Evolutionary conservation across 2,329 filamentous ascomycete species (phyloP), one percentile per base, ranked within the genome.

Genomic region (Drechslerella coelobrocha): DNA sequence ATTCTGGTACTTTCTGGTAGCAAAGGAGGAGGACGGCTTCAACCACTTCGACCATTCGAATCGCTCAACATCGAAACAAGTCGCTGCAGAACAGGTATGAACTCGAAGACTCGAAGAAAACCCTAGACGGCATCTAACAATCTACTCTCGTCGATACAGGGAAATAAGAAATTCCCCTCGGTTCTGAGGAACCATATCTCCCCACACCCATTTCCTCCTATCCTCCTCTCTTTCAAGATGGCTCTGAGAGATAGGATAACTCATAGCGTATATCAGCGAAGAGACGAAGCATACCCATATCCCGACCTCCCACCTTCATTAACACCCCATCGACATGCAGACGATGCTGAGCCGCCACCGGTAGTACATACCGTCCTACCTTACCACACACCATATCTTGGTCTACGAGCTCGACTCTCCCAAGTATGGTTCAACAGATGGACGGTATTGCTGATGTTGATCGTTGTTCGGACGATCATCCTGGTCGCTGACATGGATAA

Each of bases 341-440:
- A 63, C 19, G 59, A 62, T 26, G 29, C 45, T 26, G 48, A 45
- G 10, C 51, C 26, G 6, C 27, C 45, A n/a, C 59, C 59, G 21
- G 51, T 52, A n/a, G 17, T 24, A 37, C 59, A 53, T 26, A 61
- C 61, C 17, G 24, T 51, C 21, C 24, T 71, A 9, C 85, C 85
- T 78, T 86, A 86, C 77, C 84, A 89, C 77, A 97, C 92, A 73
- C 93, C 94, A 72, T 97, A 97, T 79, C 89, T 99, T 73, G 92
- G 92, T 76, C 86, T 97, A 77, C 87, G 88, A 77, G 88, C 93
- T 76, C 88, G 92, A 76, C 84, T 97, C 76, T 97, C 94, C 56
- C 94, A 99, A 82, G 85, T 95, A 79, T 97, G 93, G 92, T 88
- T 99, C 81, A 97, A 99, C 82, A 86, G 90, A 79, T 99, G 94